A percentile compares a stretch with the other conserved stretches of the same genome.
phyloP scores from a whole-genome alignment of 2,329 filamentous ascomycete genomes.

The Cordyceps tenuipes region DNA sequence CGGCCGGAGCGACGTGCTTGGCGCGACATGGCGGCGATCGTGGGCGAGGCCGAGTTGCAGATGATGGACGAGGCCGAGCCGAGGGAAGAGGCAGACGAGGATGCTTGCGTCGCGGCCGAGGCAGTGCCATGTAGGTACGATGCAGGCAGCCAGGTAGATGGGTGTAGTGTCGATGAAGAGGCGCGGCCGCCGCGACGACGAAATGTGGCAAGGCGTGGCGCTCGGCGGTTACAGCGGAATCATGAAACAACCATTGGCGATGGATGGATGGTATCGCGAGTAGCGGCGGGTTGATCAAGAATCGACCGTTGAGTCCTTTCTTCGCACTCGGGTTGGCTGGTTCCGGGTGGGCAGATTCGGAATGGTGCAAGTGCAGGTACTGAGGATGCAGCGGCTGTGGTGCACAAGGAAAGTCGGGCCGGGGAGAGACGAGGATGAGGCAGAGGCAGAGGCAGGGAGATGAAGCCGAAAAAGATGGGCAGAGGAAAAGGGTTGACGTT shows the following conservation, averaged over 20 bases:
- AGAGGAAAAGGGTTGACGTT: background rate
- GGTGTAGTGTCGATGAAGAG: background rate
- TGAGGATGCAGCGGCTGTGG: background rate
- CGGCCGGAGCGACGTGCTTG: conserved; percentile 7
- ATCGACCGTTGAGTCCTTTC: background rate
- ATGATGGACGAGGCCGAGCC: background rate
- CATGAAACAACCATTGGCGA: background rate
- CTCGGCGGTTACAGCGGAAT: background rate
- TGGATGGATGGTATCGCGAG: background rate
- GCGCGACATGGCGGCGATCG: conserved; percentile 1
- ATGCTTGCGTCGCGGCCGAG: background rate
- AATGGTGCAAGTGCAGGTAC: background rate
- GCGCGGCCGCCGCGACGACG: background rate
- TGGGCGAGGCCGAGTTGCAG: too few relatives aligned
- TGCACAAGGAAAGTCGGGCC: background rate
- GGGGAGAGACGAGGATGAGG: background rate
- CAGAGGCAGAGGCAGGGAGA: background rate
- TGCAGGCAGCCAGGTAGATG: too few relatives aligned
- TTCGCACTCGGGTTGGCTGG: background rate
- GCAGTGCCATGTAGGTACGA: background rate
- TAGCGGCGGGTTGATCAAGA: background rate
- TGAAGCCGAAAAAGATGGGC: background rate
- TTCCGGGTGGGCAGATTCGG: background rate
- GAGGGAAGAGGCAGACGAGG: background rate
- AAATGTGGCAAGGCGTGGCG: background rate